Base-by-base conservation (phyloP, 2,329 filamentous ascomycete genomes). In the Neonectria magnoliae region DNA sequence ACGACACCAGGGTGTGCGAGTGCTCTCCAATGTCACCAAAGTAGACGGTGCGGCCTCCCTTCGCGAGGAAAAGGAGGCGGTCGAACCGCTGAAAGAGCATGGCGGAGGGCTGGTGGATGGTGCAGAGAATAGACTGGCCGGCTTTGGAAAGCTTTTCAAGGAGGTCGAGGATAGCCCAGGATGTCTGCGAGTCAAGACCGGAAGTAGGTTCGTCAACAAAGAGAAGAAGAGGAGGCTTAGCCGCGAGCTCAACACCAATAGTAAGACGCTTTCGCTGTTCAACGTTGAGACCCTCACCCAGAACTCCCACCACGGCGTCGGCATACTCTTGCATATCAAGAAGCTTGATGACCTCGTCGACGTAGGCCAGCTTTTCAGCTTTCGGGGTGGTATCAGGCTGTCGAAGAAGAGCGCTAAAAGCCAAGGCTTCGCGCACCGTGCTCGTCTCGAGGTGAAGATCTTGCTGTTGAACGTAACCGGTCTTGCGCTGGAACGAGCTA, bases 141-240 rank as follows among this genome's bases (percentile, higher is more conserved):
- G 77, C 79, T 59, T 83, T 78, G 3, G 87, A 83, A 1, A 91
- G 82, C 69, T 92, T 93, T 59, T 88, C 87, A 10, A 93, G 80
- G 76, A 93, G 90, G 27, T 89, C 87, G 18, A 91, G 86, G 62
- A 93, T 92, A 73, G 91, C 90, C 82, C 90, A 93, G 7, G 90
- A 89, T 36, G 85, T 88, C 81, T 88, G 83, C 2, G 79, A 81
- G 72, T 89, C 87, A 13, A 90, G 82, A 64, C 87, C 87, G 14
- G 82, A 70, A 68, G 86, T 81, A 55, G 85, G 85, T 67, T 87
- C 85, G 36, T 87, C 85, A 6, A 87, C 75, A 67, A 87, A 87
- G 13, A 87, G 80, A 0, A 86, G 76, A 13, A 87, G 79, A 25
- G 77, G 78, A 0, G 81, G 81, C 55, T 81, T 82, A 0, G 81